A percentile compares a stretch with the other conserved stretches of the same genome.
phyloP scores from a whole-genome alignment of 306 rosid species.

The Vachellia pachyceras region DNA sequence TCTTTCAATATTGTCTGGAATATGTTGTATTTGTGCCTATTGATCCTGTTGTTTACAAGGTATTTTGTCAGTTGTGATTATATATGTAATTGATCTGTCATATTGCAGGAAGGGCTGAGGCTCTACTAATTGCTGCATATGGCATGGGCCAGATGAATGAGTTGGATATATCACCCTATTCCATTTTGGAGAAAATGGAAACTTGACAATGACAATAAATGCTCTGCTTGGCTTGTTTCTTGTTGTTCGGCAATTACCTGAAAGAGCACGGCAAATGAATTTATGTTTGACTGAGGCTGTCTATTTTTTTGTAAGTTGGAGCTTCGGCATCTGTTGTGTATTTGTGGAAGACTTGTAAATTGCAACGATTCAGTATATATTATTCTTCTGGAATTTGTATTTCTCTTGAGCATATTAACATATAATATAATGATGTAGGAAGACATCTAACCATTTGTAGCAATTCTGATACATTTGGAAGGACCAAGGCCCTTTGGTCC shows the following conservation, averaged over 20 bases:
- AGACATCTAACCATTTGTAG: background rate
- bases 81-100: background rate
- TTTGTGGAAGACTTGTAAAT: background rate
- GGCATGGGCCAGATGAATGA: background rate
- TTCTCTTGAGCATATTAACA: background rate
- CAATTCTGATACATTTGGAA: background rate
- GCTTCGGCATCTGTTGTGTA: background rate
- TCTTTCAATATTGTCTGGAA: background rate
- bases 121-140: conserved; percentile 7
- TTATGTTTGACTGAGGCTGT: background rate
- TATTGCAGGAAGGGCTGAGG: conserved; percentile 9
- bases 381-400: background rate
- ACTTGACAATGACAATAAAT: background rate
- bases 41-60: background rate
- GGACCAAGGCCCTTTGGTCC: background rate
- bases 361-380: background rate
- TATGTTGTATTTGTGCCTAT: background rate
- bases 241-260: background rate
- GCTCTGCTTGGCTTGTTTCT: background rate
- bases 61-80: background rate
- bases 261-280: background rate
- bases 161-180: background rate
- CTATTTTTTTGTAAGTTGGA: background rate
- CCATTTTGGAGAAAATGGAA: conserved; percentile 14
- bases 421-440: background rate